phyloP scores from a whole-genome alignment of 2,329 filamentous ascomycete species.

The Colletotrichum australisinense region DNA sequence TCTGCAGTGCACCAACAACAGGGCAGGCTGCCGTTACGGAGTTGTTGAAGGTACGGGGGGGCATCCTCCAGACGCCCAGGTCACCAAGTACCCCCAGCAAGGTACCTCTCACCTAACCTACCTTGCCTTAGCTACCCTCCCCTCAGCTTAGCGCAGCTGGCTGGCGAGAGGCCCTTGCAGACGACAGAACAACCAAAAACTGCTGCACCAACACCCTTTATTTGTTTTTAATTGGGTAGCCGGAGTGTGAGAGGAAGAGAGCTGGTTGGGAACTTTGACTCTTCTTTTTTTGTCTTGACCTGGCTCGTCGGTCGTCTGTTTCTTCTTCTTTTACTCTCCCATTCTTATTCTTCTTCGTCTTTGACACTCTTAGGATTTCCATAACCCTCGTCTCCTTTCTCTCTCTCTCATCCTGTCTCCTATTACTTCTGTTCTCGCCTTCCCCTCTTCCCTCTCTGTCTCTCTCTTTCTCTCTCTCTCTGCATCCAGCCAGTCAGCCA shows the following conservation, averaged over 20 bases:
- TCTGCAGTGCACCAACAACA: background rate
- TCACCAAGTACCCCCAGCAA: background rate
- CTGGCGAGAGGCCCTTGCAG: slow-evolving; percentile 32
- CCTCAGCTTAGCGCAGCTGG: slow-evolving; percentile 17
- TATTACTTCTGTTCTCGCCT: background rate
- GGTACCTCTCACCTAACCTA: background rate
- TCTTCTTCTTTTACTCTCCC: background rate
- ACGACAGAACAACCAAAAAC: slow-evolving; percentile 26
- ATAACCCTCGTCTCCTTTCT: background rate
- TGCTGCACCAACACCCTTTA: background rate
- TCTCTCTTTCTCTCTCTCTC: background rate
- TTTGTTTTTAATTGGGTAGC: slow-evolving; percentile 3
- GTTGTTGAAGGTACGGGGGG: background rate
- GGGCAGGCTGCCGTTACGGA: background rate
- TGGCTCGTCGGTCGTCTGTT: slow-evolving; percentile 1
- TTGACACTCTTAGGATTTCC: background rate
- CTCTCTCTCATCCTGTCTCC: background rate
- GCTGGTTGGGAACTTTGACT: slow-evolving; percentile 2
- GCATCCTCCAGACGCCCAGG: background rate
- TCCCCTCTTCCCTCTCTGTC: background rate
- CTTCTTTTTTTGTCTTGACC: background rate
- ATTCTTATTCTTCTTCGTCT: background rate
- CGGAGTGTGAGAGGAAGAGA: background rate
- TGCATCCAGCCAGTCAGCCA: background rate
- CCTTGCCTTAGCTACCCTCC: background rate